Conservation (phyloP, 2,329 filamentous ascomycete species). For the Penicillium occitanis region DNA sequence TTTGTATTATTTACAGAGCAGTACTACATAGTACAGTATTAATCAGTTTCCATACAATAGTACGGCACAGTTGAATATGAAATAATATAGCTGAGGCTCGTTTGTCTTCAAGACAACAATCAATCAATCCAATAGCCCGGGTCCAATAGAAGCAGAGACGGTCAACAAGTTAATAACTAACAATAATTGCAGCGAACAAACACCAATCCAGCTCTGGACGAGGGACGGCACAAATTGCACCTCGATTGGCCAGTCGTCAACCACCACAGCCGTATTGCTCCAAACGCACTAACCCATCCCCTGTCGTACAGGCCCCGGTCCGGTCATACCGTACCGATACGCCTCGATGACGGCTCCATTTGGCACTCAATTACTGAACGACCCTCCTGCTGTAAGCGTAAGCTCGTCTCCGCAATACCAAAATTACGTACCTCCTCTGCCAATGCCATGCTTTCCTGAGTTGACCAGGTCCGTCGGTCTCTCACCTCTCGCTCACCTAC, state of each 20-base stretch:
- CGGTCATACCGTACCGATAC: slow-evolving; percentile 7
- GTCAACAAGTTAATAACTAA: neutral
- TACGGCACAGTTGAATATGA: slow-evolving; percentile 4
- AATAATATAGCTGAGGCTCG: neutral
- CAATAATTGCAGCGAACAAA: neutral
- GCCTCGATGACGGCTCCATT: slow-evolving; percentile 6
- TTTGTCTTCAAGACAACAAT: neutral
- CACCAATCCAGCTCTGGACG: neutral
- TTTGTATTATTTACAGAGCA: neutral
- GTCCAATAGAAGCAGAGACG: neutral
- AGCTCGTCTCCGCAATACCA: slow-evolving; percentile 11
- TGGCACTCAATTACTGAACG: neutral
- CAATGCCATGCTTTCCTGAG: neutral
- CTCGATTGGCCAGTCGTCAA: slow-evolving; percentile 19
- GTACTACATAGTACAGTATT: neutral
- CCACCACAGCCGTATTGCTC: slow-evolving; percentile 10
- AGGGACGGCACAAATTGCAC: neutral
- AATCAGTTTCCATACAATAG: neutral
- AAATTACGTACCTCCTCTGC: slow-evolving; percentile 15
- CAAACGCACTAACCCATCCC: slow-evolving; percentile 18
- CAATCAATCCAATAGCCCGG: neutral
- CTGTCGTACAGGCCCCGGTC: slow-evolving; percentile 17
- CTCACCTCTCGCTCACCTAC: slow-evolving; percentile 24
- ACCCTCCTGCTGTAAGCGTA: neutral
- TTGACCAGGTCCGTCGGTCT: slow-evolving; percentile 19